Evolutionary conservation across 2,329 filamentous ascomycete genomes (phyloP).

Genomic region (Claviceps fusiformis): DNA sequence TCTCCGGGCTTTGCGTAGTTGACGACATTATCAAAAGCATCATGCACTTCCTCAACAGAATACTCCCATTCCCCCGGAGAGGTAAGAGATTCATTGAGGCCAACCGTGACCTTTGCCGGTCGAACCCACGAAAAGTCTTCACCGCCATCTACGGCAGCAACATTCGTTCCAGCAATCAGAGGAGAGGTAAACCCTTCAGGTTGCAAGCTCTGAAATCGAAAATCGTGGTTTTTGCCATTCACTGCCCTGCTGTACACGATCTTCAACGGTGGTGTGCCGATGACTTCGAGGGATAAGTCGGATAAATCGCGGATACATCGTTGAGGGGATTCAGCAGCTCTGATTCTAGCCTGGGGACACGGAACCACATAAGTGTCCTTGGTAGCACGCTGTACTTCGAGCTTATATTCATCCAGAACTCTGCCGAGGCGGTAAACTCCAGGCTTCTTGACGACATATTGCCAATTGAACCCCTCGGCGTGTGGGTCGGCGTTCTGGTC

Average conservation of each 20-base stretch:
- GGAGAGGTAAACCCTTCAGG: constrained; percentile 76
- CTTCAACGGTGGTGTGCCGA: constrained; percentile 80
- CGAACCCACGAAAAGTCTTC: constrained; percentile 72
- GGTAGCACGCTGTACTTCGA: constrained; percentile 69
- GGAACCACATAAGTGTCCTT: constrained; percentile 73
- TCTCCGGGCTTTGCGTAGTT: constrained; percentile 56
- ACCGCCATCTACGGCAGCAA: constrained; percentile 45
- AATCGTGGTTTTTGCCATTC: constrained; percentile 70
- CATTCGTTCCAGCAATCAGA: constrained; percentile 48
- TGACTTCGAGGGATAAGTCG: constrained; percentile 67
- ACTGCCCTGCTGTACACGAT: constrained; percentile 84
- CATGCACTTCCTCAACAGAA: constrained; percentile 79
- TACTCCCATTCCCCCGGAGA: constrained; percentile 76
- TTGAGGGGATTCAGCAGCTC: constrained; percentile 44
- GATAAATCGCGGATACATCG: constrained; percentile 83
- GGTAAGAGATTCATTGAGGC: constrained; percentile 80
- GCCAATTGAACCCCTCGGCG: constrained; percentile 50
- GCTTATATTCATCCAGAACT: constrained; percentile 84
- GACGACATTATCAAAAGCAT: constrained; percentile 77
- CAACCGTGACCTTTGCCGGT: constrained; percentile 60
- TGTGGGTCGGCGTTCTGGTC: constrained; percentile 51
- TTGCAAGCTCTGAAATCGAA: constrained; percentile 86
- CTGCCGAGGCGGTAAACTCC: constrained; percentile 76
- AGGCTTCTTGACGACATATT: constrained; percentile 67
- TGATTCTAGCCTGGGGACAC: constrained; percentile 70